Evolutionary conservation across 192 early-diverging fungal genomes (phyloP).

Genomic region (Coemansia sp.): DNA sequence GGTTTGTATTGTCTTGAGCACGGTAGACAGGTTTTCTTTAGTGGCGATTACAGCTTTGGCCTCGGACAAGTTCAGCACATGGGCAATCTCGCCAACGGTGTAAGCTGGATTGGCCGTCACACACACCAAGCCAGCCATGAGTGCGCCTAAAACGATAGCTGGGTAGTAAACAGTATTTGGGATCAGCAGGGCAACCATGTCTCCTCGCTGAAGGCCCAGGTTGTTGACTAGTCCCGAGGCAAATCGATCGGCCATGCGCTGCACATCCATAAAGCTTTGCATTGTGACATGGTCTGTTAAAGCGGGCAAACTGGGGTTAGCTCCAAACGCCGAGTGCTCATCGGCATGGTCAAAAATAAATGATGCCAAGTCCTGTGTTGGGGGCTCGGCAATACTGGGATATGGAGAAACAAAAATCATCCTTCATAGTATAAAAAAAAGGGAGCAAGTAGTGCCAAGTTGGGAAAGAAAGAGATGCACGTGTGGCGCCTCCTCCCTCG

Average conservation of each 20-base stretch:
- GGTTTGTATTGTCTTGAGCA: slow-evolving; percentile 20
- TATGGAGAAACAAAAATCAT: slow-evolving; percentile 49
- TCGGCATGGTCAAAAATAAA: slow-evolving; percentile 37
- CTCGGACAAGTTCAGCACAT: slow-evolving; percentile 69
- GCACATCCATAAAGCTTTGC: slow-evolving; percentile 32
- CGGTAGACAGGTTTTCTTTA: slow-evolving; percentile 11
- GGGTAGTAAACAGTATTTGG: slow-evolving; percentile 73
- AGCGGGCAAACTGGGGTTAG: slow-evolving; percentile 21
- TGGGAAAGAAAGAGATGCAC: background rate
- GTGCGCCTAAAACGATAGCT: slow-evolving; percentile 60
- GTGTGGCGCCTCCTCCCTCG: background rate
- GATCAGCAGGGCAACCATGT: slow-evolving; percentile 67
- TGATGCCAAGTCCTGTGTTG: slow-evolving; percentile 37
- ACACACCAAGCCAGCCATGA: slow-evolving; percentile 66
- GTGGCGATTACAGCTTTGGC: slow-evolving; percentile 68
- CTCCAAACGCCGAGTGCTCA: slow-evolving; percentile 27
- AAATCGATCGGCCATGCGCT: slow-evolving; percentile 16
- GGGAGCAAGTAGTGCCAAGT: background rate
- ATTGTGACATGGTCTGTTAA: slow-evolving; percentile 15
- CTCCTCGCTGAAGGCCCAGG: slow-evolving; percentile 63
- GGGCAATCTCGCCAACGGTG: slow-evolving; percentile 70
- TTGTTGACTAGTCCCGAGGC: slow-evolving; percentile 46
- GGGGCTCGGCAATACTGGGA: slow-evolving; percentile 20
- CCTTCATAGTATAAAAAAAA: background rate
- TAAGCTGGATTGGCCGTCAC: slow-evolving; percentile 81